These are phyloP conservation scores for Paecilomyces sp. DNA, from an alignment of 2,329 filamentous ascomycete species.

Conservation along the genomic window DNA sequence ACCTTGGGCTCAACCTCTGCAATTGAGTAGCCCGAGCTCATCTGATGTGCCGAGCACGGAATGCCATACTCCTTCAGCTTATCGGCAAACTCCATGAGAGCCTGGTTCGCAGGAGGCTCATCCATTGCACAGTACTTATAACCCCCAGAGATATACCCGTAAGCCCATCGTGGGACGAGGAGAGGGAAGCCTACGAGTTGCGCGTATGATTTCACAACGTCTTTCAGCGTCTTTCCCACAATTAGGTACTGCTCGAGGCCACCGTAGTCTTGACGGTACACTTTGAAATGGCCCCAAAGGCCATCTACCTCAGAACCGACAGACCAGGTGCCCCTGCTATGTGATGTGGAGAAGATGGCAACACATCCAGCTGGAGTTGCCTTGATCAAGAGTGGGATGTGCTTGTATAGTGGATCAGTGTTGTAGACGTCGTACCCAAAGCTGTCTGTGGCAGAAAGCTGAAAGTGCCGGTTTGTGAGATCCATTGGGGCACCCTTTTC, in stretches of 20 bases:
- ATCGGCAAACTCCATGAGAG: conserved; percentile 53
- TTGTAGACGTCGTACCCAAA: conserved; percentile 67
- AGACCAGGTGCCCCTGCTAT: conserved; percentile 57
- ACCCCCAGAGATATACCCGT: conserved; percentile 65
- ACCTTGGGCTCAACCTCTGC: conserved; percentile 61
- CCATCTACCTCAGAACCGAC: conserved; percentile 68
- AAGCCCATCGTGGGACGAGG: conserved; percentile 63
- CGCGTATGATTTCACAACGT: conserved; percentile 60
- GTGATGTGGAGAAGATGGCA: conserved; percentile 60
- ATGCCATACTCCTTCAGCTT: conserved; percentile 60
- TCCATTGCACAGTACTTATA: conserved; percentile 55
- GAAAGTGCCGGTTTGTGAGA: conserved; percentile 58
- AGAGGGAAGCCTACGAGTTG: conserved; percentile 61
- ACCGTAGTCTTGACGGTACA: conserved; percentile 65
- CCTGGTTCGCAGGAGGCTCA: conserved; percentile 48
- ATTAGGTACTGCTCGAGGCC: conserved; percentile 66
- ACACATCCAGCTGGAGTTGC: conserved; percentile 58
- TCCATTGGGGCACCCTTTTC: conserved; percentile 70
- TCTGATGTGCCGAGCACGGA: conserved; percentile 64
- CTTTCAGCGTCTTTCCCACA: conserved; percentile 57
- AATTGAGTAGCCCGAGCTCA: conserved; percentile 67
- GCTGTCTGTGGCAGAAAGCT: conserved; percentile 61
- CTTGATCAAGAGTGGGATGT: conserved; percentile 66
- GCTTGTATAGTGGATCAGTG: conserved; percentile 68
- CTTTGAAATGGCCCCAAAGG: conserved; percentile 68